phyloP scores from a whole-genome alignment of 2,329 filamentous ascomycete species.

The Zarea fungicola region DNA sequence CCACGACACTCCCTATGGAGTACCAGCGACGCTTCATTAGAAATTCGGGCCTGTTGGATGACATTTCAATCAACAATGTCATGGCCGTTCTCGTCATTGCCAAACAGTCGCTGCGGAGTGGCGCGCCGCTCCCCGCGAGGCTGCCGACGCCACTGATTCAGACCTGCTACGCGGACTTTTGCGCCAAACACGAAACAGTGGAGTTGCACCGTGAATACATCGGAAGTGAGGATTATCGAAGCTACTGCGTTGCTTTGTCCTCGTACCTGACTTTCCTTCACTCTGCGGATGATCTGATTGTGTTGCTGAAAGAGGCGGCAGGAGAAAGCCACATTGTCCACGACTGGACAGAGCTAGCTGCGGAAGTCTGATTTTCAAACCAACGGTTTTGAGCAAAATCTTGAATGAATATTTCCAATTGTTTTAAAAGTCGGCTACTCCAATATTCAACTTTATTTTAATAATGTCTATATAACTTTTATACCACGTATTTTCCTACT shows the following conservation, averaged over 20 bases:
- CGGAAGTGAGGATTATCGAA: constrained; percentile 37
- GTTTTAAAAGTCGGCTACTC: too few species aligned
- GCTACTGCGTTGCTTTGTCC: constrained; percentile 41
- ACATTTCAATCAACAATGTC: constrained; percentile 40
- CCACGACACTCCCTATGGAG: constrained; percentile 30
- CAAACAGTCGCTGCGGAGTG: constrained; percentile 42
- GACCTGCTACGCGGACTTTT: constrained; percentile 26
- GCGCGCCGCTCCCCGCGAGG: constrained; percentile 41
- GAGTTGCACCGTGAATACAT: constrained; percentile 29
- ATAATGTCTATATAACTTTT: background rate
- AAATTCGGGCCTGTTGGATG: constrained; percentile 35
- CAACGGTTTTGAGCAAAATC: too few species aligned
- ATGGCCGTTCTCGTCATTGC: constrained; percentile 45
- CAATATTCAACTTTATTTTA: background rate
- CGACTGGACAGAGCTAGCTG: constrained; percentile 7
- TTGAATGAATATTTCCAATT: background rate
- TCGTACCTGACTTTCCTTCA: constrained; percentile 39
- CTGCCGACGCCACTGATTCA: constrained; percentile 42
- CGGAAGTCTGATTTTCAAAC: constrained; percentile 3
- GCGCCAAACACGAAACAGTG: constrained; percentile 17
- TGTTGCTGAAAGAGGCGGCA: constrained; percentile 37
- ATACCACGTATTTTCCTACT: too few species aligned
- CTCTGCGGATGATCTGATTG: constrained; percentile 39
- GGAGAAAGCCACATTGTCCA: constrained; percentile 33
- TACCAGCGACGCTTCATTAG: constrained; percentile 35